These are phyloP conservation scores for Microcyclospora pomicola DNA, from an alignment of 2,329 filamentous ascomycete genomes.

Conservation along the genomic window DNA sequence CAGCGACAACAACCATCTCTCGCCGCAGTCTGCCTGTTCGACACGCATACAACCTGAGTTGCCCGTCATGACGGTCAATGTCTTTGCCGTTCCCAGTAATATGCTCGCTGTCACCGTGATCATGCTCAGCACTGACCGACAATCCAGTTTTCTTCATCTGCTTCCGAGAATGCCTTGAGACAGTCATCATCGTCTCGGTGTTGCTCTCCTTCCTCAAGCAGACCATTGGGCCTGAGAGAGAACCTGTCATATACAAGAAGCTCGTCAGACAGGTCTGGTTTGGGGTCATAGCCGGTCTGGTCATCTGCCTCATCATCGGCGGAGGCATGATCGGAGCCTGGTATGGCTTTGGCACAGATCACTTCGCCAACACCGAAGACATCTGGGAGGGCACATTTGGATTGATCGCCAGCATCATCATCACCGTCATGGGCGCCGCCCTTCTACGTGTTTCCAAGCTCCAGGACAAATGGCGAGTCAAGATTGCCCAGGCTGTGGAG, in stretches of 20 bases:
- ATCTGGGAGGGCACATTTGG: conserved; percentile 72
- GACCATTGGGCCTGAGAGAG: conserved; percentile 52
- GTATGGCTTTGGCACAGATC: conserved; percentile 53
- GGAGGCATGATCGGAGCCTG: conserved; percentile 58
- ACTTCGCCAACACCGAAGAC: conserved; percentile 55
- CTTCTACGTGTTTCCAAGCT: conserved; percentile 71
- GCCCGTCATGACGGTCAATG: conserved; percentile 44
- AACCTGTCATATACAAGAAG: conserved; percentile 48
- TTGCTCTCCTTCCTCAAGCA: conserved; percentile 75
- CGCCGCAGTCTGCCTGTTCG: too few species aligned
- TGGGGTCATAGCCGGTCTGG: conserved; percentile 47
- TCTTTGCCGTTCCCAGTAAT: conserved; percentile 56
- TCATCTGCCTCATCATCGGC: conserved; percentile 52
- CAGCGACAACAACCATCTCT: too few species aligned
- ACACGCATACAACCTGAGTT: conserved; percentile 3
- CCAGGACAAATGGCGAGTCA: conserved; percentile 76
- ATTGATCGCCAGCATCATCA: conserved; percentile 63
- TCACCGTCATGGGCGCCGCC: conserved; percentile 66
- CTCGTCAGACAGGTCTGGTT: conserved; percentile 47
- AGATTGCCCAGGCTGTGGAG: conserved; percentile 59
- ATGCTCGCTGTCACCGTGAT: not conserved
- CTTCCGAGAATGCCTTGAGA: conserved; percentile 75
- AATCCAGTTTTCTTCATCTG: conserved; percentile 67
- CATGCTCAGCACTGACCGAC: too few species aligned
- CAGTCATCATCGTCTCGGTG: conserved; percentile 75